Percentiles rank a stretch among this genome's conserved stretches.
These are phyloP conservation scores for Cucurbita moschata DNA, from an alignment of 306 rosid species.

Conservation along the genomic window DNA sequence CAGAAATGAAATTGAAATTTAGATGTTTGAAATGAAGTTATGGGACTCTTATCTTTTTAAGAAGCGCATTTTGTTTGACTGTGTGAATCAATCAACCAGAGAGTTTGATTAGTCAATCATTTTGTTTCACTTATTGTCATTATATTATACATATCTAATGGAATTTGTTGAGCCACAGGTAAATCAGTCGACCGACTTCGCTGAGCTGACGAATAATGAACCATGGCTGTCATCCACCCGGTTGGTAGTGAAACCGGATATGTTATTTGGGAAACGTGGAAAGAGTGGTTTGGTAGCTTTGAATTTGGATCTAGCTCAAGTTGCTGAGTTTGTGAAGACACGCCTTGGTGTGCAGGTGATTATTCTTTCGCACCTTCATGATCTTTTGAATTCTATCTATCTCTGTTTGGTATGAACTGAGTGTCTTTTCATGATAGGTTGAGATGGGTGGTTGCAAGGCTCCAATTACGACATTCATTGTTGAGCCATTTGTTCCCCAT, in stretches of 20 bases:
- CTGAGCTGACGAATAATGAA: slow-evolving; percentile 43
- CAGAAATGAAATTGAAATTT: neutral
- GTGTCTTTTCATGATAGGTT: slow-evolving; percentile 29
- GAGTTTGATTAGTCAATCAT: neutral
- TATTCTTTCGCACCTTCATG: neutral
- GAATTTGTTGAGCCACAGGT: slow-evolving; percentile 17
- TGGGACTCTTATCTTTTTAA: neutral
- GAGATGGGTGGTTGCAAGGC: slow-evolving; percentile 93
- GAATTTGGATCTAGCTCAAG: slow-evolving; percentile 60
- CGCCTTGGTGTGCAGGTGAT: slow-evolving; percentile 66
- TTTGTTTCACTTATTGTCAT: neutral
- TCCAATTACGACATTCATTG: slow-evolving; percentile 66
- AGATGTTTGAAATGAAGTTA: neutral
- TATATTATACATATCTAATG: neutral
- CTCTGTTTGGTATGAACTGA: slow-evolving; percentile 8
- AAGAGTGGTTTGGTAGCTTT: slow-evolving; percentile 78
- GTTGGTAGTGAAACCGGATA: slow-evolving; percentile 71
- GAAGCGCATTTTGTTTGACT: too few species aligned
- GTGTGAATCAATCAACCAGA: too few species aligned
- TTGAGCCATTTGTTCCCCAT: slow-evolving; percentile 83
- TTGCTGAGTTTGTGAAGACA: slow-evolving; percentile 53
- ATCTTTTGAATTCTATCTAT: slow-evolving; percentile 2
- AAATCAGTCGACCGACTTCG: slow-evolving; percentile 45
- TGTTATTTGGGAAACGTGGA: slow-evolving; percentile 82
- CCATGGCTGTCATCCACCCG: slow-evolving; percentile 62